Evolutionary conservation across 306 rosid species (phyloP), one percentile per base, ranked within the genome.

Genomic region (Cicer chorassanicum): DNA sequence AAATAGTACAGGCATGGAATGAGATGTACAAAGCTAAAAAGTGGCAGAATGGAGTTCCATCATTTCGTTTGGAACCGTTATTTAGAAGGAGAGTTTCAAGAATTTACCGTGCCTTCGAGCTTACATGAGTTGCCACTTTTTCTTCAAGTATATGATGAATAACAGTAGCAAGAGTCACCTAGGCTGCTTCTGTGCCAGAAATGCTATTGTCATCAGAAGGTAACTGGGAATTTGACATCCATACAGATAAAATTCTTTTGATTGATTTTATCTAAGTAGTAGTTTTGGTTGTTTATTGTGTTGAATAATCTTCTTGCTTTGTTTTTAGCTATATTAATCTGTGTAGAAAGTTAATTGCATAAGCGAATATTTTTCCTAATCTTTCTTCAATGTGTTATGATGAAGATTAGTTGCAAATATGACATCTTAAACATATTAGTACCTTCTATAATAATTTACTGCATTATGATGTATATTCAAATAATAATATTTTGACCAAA

Each of bases 11-110:
- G 76, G 96, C 93, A 56, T 90, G 98, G 97, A 87, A 87, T 64
- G 97, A 94, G 79, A 94, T 92, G 91, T 75, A 83, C 34, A 92
- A 92, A 86, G 97, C 98, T 59, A 90, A 86, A 69, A 90, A 71
- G 86, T 92, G 84, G 88, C 87, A 51, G 67, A 76, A 74, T 75
- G 92, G 86, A 75, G 78, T 94, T 86, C 93, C 89, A 10, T 90
- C 99, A 57, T 92, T 88, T 82, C 90, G 97, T 65, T 79, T 92
- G 79, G 93, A 92, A 80, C 89, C 93, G 46, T 86, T 94, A 72
- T 87, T 94, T 72, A 83, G 95, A 77, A 75, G 92, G 64, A 80
- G 97, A 79, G 87, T 87, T 70, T 89, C 97, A 16, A 87, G 84
- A 80, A 74, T 85, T 65, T 77, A 86, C 78, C 82, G 87, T 69